Evolutionary conservation across 768 basidiomycete species (phyloP).

Genomic region (Coprinellus micaceus): DNA sequence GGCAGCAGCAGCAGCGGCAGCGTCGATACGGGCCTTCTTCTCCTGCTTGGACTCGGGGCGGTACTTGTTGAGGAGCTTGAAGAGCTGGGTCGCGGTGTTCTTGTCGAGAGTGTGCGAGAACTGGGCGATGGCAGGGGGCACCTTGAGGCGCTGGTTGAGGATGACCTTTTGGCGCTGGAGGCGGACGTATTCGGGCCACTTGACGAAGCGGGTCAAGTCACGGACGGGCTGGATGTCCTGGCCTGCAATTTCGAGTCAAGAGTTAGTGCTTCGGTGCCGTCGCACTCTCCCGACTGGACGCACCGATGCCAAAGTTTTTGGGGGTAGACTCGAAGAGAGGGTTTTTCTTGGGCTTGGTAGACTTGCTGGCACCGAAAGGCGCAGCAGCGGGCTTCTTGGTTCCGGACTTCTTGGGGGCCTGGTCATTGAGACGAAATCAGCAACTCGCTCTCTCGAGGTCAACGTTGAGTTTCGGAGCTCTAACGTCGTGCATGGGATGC

Average conservation of each 20-base stretch:
- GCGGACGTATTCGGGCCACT: conserved; percentile 98
- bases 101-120: conserved; percentile 98
- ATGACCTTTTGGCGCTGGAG: conserved; percentile 99
- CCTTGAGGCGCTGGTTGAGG: conserved; percentile 95
- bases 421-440: conserved; percentile 87
- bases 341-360: conserved; percentile 80
- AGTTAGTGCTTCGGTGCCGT: neutral
- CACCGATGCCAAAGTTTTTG: conserved; percentile 96
- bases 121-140: conserved; percentile 96
- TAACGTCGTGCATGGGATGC: conserved; percentile 36
- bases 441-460: conserved; percentile 27
- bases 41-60: conserved; percentile 92
- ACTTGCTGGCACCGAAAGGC: conserved; percentile 76
- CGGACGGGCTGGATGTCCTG: conserved; percentile 88
- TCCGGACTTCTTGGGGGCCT: conserved; percentile 79
- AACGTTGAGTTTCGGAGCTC: conserved; percentile 52
- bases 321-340: conserved; percentile 90
- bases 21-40: conserved; percentile 89
- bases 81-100: conserved; percentile 97
- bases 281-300: conserved; percentile 16
- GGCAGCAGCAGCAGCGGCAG: conserved; percentile 71
- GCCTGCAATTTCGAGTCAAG: conserved; percentile 43
- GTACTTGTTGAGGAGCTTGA: conserved; percentile 98
- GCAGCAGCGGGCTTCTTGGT: conserved; percentile 83
- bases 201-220: conserved; percentile 96